phyloP scores from a whole-genome alignment of 176 grass and related monocot species.

The Coix lacrymajobi region DNA sequence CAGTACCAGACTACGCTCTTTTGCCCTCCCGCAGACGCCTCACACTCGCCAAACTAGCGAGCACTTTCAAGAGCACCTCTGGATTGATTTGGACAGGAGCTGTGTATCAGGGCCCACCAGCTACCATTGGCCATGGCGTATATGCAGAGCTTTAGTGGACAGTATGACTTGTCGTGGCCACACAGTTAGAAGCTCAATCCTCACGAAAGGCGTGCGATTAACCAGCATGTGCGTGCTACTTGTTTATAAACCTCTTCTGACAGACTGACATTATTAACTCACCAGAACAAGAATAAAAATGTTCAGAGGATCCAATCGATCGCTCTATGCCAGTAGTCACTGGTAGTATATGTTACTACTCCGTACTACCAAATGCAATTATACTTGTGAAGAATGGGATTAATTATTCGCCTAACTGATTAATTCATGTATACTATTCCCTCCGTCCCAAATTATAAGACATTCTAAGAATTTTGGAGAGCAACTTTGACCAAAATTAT shows the following conservation, averaged over 20 bases:
- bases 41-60: constrained; percentile 16
- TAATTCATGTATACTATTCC: not conserved
- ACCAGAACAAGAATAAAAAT: not conserved
- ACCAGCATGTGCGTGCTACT: constrained; percentile 1
- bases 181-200: not conserved
- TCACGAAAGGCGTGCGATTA: constrained; percentile 21
- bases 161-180: constrained; percentile 2
- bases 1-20: not conserved
- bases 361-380: too few relatives aligned
- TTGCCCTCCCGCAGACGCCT: not conserved
- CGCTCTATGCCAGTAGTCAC: not conserved
- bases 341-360: not conserved
- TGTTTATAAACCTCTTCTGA: not conserved
- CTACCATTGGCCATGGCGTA: not conserved
- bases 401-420: not conserved
- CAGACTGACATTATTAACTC: not conserved
- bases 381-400: not conserved
- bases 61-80: not conserved
- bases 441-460: too few relatives aligned
- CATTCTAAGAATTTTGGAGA: too few relatives aligned
- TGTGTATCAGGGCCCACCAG: not conserved
- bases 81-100: constrained; percentile 20
- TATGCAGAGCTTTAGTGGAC: constrained; percentile 28
- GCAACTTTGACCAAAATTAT: too few relatives aligned
- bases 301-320: not conserved